phyloP scores from a whole-genome alignment of 2,329 filamentous ascomycete species.

The Ceratocystiopsis brevicomis region DNA sequence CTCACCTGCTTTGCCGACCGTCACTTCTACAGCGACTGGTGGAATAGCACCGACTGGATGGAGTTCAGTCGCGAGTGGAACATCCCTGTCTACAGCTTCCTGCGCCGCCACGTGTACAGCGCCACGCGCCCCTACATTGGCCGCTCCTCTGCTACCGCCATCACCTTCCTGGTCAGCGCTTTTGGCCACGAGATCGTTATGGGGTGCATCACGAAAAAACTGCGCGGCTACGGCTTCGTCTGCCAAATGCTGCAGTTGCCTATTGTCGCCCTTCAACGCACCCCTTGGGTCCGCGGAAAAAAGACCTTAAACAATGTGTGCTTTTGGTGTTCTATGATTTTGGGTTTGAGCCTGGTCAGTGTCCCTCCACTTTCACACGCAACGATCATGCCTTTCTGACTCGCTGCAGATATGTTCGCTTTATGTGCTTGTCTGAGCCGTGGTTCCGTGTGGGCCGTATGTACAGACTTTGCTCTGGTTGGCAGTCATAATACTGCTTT shows the following conservation, averaged over 20 bases:
- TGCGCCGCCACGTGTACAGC: constrained; percentile 83
- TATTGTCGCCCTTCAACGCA: constrained; percentile 79
- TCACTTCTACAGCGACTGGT: constrained; percentile 73
- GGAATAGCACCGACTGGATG: constrained; percentile 74
- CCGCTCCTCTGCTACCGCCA: constrained; percentile 57
- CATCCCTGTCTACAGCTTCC: constrained; percentile 89
- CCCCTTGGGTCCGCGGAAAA: constrained; percentile 52
- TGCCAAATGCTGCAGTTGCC: constrained; percentile 95
- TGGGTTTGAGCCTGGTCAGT: constrained; percentile 63
- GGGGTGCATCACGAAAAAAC: constrained; percentile 94
- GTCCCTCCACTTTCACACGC: background rate
- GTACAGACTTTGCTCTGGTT: background rate
- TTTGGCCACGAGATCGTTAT: constrained; percentile 89
- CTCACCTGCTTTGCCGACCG: constrained; percentile 85
- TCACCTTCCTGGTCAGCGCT: constrained; percentile 82
- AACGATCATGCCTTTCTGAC: background rate
- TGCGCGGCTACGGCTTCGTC: constrained; percentile 81
- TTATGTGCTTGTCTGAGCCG: constrained; percentile 27
- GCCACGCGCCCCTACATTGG: constrained; percentile 63
- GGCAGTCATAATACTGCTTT: background rate
- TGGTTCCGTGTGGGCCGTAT: too few relatives aligned
- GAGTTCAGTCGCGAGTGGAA: constrained; percentile 97
- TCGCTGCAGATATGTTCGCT: constrained; percentile 29
- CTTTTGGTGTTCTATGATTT: constrained; percentile 84
- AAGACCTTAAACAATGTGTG: constrained; percentile 72